Conservation (phyloP, 139 green algal genomes). For the Chlorella vulgaris region DNA sequence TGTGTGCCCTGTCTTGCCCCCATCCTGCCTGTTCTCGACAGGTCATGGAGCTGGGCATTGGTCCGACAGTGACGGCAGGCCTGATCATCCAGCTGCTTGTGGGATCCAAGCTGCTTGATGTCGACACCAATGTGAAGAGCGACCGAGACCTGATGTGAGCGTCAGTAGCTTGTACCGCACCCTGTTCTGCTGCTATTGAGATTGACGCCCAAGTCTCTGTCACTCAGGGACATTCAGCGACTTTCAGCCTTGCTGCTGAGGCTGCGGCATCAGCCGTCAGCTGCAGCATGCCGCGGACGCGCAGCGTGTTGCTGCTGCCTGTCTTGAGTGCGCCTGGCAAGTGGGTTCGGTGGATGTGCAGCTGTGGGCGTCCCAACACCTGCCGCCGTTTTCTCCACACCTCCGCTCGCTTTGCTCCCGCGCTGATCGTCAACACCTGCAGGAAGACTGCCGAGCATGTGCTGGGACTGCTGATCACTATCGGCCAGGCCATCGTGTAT, state of each 20-base stretch:
- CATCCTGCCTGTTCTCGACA: not conserved
- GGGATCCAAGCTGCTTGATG: conserved; percentile 98
- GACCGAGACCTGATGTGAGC: conserved; percentile 91
- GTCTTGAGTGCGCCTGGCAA: no score
- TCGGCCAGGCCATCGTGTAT: conserved; percentile 99
- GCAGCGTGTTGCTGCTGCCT: no score
- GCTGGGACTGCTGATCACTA: conserved; percentile 98
- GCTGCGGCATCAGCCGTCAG: no score
- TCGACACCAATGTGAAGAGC: conserved; percentile 96
- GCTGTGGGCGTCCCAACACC: no score
- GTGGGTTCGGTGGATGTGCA: no score
- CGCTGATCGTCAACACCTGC: no score
- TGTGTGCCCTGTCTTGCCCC: not conserved
- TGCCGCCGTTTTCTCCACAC: no score
- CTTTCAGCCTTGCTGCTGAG: no score
- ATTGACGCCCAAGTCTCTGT: no score
- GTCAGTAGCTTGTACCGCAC: not conserved
- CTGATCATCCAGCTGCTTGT: conserved; percentile 98
- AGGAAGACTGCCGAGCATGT: conserved; percentile 96
- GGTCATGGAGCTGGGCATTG: conserved; percentile 44
- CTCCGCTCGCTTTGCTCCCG: no score
- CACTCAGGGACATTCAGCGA: no score
- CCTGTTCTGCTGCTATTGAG: not conserved
- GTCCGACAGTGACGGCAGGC: conserved; percentile 95
- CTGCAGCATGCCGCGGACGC: no score